Conservation (phyloP, 352 stramenopile genomes). For the Pythium aristosporum region DNA sequence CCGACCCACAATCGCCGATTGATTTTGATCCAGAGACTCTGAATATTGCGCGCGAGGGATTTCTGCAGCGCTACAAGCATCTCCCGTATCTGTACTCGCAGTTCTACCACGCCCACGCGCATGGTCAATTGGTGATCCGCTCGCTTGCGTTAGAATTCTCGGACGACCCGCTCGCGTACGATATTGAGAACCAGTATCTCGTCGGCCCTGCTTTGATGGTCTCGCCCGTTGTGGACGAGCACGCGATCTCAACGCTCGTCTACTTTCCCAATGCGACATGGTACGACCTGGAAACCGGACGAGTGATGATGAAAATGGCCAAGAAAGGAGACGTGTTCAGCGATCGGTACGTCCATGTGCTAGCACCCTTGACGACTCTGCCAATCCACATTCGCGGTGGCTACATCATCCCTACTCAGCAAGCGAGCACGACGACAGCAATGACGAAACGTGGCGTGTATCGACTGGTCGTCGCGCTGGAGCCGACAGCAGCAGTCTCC, state of each 20-base stretch:
- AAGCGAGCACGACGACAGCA: slow-evolving; percentile 50
- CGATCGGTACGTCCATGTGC: slow-evolving; percentile 32
- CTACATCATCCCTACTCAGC: slow-evolving; percentile 59
- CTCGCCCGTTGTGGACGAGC: slow-evolving; percentile 69
- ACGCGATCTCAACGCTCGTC: slow-evolving; percentile 48
- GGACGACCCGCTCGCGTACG: slow-evolving; percentile 32
- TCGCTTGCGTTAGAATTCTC: slow-evolving; percentile 72
- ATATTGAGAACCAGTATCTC: slow-evolving; percentile 72
- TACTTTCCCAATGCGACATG: slow-evolving; percentile 73
- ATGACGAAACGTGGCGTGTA: slow-evolving; percentile 57
- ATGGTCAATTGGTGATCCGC: slow-evolving; percentile 48
- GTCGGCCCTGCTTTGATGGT: slow-evolving; percentile 73
- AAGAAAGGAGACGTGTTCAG: slow-evolving; percentile 1
- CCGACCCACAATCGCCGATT: slow-evolving; percentile 49
- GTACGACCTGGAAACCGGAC: slow-evolving; percentile 65
- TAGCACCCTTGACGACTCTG: slow-evolving; percentile 54
- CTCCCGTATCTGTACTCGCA: slow-evolving; percentile 88
- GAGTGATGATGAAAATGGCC: slow-evolving; percentile 9
- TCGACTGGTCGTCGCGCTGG: slow-evolving; percentile 52
- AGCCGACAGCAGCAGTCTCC: slow-evolving; percentile 9
- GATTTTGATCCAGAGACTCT: slow-evolving; percentile 63
- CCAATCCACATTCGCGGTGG: slow-evolving; percentile 72
- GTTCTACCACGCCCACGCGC: slow-evolving; percentile 54
- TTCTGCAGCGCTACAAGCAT: slow-evolving; percentile 66
- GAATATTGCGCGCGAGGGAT: slow-evolving; percentile 60